phyloP scores from a whole-genome alignment of 257 asterid genomes.

The Solanum corneliomulleri region DNA sequence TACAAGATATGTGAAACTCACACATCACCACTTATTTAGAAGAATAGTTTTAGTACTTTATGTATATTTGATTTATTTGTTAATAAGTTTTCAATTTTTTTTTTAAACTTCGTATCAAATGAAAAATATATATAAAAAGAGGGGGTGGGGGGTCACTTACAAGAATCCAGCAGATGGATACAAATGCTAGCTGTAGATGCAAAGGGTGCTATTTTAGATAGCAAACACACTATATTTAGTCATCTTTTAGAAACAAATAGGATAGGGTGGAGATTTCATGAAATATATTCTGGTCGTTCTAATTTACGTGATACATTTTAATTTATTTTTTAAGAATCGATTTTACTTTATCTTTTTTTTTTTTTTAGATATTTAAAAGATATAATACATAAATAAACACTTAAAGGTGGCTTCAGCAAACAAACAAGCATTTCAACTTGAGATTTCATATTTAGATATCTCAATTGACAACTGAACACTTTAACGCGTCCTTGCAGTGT shows the following conservation, averaged over 20 bases:
- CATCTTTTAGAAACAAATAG: neutral
- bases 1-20: too few relatives aligned
- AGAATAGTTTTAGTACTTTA: neutral
- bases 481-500: neutral
- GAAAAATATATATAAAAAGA: neutral
- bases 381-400: too few relatives aligned
- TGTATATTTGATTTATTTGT: neutral
- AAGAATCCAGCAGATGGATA: neutral
- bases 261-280: neutral
- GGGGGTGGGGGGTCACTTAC: too few relatives aligned
- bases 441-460: neutral
- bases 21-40: too few relatives aligned
- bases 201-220: neutral
- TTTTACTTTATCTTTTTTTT: too few relatives aligned
- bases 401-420: neutral
- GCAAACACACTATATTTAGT: neutral
- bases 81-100: accelerated
- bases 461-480: neutral
- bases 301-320: neutral
- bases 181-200: neutral
- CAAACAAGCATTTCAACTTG: too few relatives aligned
- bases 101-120: neutral
- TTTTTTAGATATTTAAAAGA: neutral
- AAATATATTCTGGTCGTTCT: neutral
- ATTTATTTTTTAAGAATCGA: neutral